Percentiles rank a stretch among this genome's conserved stretches.
Conservation (phyloP, 2,329 filamentous ascomycete genomes). For the Ceratocystis alfenasii region DNA sequence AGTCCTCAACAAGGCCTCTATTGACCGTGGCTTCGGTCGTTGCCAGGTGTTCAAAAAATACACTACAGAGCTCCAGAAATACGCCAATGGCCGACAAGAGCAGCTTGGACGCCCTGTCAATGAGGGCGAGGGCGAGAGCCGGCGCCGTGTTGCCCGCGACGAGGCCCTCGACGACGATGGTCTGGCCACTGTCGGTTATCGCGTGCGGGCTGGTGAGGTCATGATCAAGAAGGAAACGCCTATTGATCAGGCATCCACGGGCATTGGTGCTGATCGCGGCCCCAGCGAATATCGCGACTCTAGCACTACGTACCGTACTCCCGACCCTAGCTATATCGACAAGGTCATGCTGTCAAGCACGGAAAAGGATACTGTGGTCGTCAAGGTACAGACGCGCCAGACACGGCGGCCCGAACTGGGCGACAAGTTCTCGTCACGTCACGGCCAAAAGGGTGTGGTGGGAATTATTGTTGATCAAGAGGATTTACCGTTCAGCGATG, state of each 20-base stretch:
- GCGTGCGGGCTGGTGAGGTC: slow-evolving; percentile 65
- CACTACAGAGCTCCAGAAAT: slow-evolving; percentile 72
- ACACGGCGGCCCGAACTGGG: slow-evolving; percentile 88
- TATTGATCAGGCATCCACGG: slow-evolving; percentile 60
- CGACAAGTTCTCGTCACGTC: slow-evolving; percentile 96
- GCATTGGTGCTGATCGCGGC: slow-evolving; percentile 55
- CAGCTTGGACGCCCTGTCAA: slow-evolving; percentile 48
- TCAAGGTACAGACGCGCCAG: slow-evolving; percentile 95
- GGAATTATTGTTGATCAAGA: slow-evolving; percentile 94
- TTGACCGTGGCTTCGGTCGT: slow-evolving; percentile 87
- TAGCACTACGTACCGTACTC: slow-evolving; percentile 65
- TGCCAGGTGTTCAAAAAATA: slow-evolving; percentile 98
- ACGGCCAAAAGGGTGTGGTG: slow-evolving; percentile 96
- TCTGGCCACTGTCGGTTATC: slow-evolving; percentile 72
- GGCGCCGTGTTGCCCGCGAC: slow-evolving; percentile 54
- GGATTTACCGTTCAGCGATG: slow-evolving; percentile 90
- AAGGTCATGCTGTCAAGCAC: slow-evolving; percentile 90
- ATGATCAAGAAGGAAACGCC: slow-evolving; percentile 87
- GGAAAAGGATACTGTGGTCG: slow-evolving; percentile 70
- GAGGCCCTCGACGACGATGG: slow-evolving; percentile 72
- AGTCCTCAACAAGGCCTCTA: slow-evolving; percentile 89
- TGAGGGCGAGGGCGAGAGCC: slow-evolving; percentile 49
- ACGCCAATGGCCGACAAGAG: slow-evolving; percentile 65
- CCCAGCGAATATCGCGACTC: slow-evolving; percentile 54
- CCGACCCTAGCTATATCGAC: slow-evolving; percentile 82